phyloP scores from a whole-genome alignment of 2,329 filamentous ascomycete genomes.

The Neofusicoccum parvum region DNA sequence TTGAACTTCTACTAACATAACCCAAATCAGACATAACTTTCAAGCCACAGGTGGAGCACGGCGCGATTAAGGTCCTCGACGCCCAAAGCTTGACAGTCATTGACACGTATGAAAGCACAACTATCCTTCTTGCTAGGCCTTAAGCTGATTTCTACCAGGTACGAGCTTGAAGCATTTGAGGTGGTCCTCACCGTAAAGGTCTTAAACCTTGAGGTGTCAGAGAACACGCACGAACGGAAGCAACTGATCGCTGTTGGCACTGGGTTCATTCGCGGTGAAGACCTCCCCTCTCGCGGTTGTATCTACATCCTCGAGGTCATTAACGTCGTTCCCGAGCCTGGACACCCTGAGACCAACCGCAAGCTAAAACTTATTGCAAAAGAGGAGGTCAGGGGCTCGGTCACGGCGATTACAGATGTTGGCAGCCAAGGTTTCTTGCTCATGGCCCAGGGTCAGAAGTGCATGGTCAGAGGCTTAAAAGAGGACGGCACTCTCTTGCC shows the following conservation, averaged over 20 bases:
- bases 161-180: constrained; percentile 74
- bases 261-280: constrained; percentile 83
- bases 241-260: constrained; percentile 85
- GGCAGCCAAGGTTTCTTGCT: constrained; percentile 87
- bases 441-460: constrained; percentile 92
- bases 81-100: constrained; percentile 77
- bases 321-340: constrained; percentile 86
- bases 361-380: constrained; percentile 83
- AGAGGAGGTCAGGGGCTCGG: constrained; percentile 89
- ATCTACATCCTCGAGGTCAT: constrained; percentile 93
- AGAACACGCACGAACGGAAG: constrained; percentile 83
- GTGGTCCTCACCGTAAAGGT: constrained; percentile 79
- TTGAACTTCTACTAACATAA: not conserved
- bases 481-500: constrained; percentile 91
- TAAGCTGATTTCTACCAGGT: constrained; percentile 32
- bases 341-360: constrained; percentile 79
- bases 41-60: constrained; percentile 69
- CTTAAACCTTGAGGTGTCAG: constrained; percentile 84
- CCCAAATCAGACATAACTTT: constrained; percentile 51
- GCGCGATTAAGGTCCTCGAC: constrained; percentile 76
- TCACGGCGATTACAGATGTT: constrained; percentile 82
- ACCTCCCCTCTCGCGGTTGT: constrained; percentile 79
- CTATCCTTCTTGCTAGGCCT: too few relatives aligned
- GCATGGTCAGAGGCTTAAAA: constrained; percentile 93
- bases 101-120: constrained; percentile 54